phyloP scores from a whole-genome alignment of 495 filamentous ascomycete species.

The Geoglossum glabrum region DNA sequence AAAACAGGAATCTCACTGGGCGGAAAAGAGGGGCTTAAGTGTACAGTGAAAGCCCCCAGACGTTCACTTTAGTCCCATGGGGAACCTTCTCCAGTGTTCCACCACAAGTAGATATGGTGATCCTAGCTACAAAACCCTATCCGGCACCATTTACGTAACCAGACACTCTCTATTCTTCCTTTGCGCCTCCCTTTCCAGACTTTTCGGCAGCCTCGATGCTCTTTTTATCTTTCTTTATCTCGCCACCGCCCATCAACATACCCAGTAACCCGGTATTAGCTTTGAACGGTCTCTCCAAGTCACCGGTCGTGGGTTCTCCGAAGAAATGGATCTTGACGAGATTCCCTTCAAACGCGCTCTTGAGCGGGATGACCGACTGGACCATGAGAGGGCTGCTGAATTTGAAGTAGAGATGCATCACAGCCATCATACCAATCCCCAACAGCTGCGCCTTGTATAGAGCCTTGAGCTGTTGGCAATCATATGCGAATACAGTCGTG shows the following conservation, averaged over 20 bases:
- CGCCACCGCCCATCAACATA: conserved; percentile 39
- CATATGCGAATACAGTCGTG: conserved; percentile 88
- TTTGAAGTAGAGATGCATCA: conserved; percentile 97
- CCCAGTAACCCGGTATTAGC: conserved; percentile 59
- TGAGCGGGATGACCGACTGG: conserved; percentile 95
- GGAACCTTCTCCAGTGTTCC: no score
- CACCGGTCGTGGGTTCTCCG: conserved; percentile 74
- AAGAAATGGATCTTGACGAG: conserved; percentile 86
- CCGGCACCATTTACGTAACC: background rate
- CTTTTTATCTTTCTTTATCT: conserved; percentile 90
- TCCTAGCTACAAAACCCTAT: background rate
- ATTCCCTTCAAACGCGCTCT: conserved; percentile 85
- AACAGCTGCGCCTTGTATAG: conserved; percentile 76
- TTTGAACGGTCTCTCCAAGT: conserved; percentile 94
- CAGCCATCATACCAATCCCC: conserved; percentile 91
- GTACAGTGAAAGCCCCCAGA: background rate
- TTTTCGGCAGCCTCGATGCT: conserved; percentile 74
- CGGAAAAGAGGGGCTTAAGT: background rate
- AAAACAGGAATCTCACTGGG: no score
- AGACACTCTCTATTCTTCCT: conserved; percentile 56
- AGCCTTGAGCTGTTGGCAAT: conserved; percentile 60
- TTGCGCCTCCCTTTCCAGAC: conserved; percentile 65
- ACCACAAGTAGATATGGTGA: no score
- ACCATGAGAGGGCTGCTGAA: conserved; percentile 98
- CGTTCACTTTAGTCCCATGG: background rate